Conservation (phyloP, 768 basidiomycete genomes). For the Polyporus arcularius region DNA sequence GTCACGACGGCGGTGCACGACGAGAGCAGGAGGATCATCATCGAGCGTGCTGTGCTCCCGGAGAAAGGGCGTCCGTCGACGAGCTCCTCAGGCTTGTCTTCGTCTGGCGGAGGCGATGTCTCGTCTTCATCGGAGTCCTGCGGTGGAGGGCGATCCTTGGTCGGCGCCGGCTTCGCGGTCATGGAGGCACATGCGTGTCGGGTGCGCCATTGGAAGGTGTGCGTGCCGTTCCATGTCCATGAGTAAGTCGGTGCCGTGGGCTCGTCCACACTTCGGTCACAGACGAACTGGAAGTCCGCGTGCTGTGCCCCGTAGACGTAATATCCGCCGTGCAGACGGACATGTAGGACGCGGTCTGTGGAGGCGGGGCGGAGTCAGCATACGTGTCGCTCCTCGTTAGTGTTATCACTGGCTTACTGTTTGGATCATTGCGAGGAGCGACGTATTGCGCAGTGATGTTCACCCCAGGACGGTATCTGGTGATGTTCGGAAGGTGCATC, state of each 20-base stretch:
- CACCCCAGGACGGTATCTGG: slow-evolving; percentile 22
- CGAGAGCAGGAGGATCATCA: slow-evolving; percentile 21
- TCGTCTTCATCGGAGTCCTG: background rate
- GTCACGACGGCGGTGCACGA: slow-evolving; percentile 21
- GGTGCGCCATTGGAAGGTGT: slow-evolving; percentile 30
- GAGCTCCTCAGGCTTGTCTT: slow-evolving; percentile 11
- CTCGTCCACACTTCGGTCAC: slow-evolving; percentile 29
- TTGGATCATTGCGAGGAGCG: slow-evolving; percentile 7
- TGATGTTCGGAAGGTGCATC: slow-evolving; percentile 13
- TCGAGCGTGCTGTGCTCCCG: slow-evolving; percentile 6
- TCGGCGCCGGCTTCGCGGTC: slow-evolving; percentile 1
- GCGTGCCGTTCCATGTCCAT: slow-evolving; percentile 29
- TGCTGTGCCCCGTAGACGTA: slow-evolving; percentile 29
- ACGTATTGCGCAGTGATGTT: slow-evolving; percentile 24
- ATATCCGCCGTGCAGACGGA: slow-evolving; percentile 30
- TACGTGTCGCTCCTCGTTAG: no score
- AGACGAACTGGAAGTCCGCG: slow-evolving; percentile 30
- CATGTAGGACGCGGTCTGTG: slow-evolving; percentile 22
- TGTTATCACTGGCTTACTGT: slow-evolving; percentile 14
- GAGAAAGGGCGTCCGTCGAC: slow-evolving; percentile 13
- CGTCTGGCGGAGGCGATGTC: background rate
- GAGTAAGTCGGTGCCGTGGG: slow-evolving; percentile 16
- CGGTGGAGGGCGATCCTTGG: slow-evolving; percentile 8
- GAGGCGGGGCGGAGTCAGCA: background rate
- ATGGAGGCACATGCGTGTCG: slow-evolving; percentile 29